Evolutionary conservation across 73 alveolate genomes (phyloP), one percentile per base, ranked within the genome.

Genomic region (Paramecium sonneborni): DNA sequence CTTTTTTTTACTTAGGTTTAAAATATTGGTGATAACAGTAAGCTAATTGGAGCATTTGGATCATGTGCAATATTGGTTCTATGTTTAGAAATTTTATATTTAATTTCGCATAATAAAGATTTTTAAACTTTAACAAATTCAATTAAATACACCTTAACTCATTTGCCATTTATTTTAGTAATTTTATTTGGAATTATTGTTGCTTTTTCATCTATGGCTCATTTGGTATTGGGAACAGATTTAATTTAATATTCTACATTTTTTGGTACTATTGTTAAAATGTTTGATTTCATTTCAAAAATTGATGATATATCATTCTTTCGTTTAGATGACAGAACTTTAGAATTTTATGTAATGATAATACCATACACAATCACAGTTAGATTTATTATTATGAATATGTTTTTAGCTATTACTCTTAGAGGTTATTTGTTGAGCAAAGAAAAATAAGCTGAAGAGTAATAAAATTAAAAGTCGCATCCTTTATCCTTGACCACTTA

Each of bases 31-130:
- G 35, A 79, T 38, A 30, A 23, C 3, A 24, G 41, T 23, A 46
- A 44, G 7, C 14, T 43, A 0, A 79, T 79, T 18, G 90, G 90
- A 11, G 72, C 55, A 43, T 79, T 79, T 39, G 90, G 76, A 1
- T 79, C 90, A 43, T 46, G 26, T 14, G 90, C 90, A 43, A 79
- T 79, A 3, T 44, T 79, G 20, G 74, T 46, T 7, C 18, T 79
- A 12, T 79, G 90, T 44, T 43, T 79, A 44, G 90, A 79, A 79
- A 46, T 79, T 23, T 24, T 79, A 10, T 79, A 79, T 79, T 79
- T 79, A 79, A 35, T 79, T 11, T 79, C 90, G 1, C 90, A 79
- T 18, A 79, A 79, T 79, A 79, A 46, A 79, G 74, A 79, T 44
- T 79, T 79, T 39, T 43, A 79, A 79, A 44, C 55, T 15, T 26